These are phyloP conservation scores for Psidium friedrichsthalianum DNA, from an alignment of 345 rosid species.

Conservation along the genomic window DNA sequence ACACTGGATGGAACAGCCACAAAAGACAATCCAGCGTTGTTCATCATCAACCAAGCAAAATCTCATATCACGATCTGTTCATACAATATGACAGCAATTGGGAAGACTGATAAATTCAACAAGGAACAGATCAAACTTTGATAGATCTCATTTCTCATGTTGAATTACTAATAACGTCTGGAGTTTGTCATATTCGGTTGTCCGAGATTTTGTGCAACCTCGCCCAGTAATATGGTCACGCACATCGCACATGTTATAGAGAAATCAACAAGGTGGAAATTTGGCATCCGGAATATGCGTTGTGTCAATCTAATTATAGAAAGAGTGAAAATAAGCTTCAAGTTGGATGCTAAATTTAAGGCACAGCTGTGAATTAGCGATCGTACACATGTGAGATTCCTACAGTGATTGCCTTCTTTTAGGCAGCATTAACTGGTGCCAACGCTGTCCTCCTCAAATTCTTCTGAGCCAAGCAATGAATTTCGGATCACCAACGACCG, in stretches of 20 bases:
- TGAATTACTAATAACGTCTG: not conserved
- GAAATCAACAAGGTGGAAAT: not conserved
- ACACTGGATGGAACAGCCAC: not conserved
- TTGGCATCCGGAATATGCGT: not conserved
- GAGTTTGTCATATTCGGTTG: not conserved
- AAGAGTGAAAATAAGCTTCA: not conserved
- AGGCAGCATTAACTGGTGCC: not conserved
- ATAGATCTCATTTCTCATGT: not conserved
- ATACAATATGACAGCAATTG: not conserved
- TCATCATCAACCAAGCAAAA: not conserved
- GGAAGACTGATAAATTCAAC: not conserved
- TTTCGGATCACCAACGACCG: not conserved
- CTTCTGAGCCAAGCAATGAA: not conserved
- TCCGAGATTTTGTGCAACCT: not conserved
- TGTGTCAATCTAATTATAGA: not conserved
- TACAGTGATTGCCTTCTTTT: not conserved
- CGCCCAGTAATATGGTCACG: not conserved
- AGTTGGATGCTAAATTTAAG: not conserved
- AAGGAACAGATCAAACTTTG: not conserved
- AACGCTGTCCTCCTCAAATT: not conserved
- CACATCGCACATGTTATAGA: not conserved
- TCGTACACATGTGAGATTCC: not conserved
- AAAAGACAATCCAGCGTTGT: not conserved
- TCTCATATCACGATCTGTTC: not conserved
- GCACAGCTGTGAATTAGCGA: not conserved